These are phyloP conservation scores for Yamadazyma spencermartinsiae DNA, from an alignment of 1,139 yeast genomes.

Conservation along the genomic window DNA sequence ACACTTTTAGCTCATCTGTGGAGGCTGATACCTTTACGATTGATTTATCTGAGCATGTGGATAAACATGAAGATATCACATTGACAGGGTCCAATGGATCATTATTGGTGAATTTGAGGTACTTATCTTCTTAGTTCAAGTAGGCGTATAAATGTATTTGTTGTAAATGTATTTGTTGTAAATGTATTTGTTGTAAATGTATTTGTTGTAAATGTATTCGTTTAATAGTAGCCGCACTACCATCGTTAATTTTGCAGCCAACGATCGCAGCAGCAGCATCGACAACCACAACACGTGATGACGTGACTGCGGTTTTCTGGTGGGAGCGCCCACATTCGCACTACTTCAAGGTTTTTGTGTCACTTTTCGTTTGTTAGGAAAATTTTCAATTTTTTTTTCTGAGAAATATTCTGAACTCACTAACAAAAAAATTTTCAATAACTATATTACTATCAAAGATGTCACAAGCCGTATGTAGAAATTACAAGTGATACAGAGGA, in stretches of 20 bases:
- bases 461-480: constrained; percentile 21
- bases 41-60: constrained; percentile 36
- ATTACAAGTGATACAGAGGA: background rate
- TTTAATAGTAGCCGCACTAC: no score
- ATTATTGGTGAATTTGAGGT: constrained; percentile 32
- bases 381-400: constrained; percentile 13
- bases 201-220: no score
- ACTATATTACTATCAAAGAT: constrained; percentile 18
- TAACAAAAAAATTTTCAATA: constrained; percentile 16
- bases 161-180: no score
- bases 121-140: constrained; percentile 9
- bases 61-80: constrained; percentile 31
- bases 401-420: constrained; percentile 14
- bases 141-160: no score
- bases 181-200: no score
- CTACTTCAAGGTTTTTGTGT: constrained; percentile 14
- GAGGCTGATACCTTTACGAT: constrained; percentile 60
- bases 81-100: constrained; percentile 32
- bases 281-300: no score
- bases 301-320: constrained; percentile 16
- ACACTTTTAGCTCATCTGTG: constrained; percentile 69
- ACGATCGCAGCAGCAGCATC: no score
- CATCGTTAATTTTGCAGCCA: no score
- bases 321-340: constrained; percentile 1
- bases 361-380: constrained; percentile 7